Evolutionary conservation across 441 rosid genomes (phyloP), one percentile per base, ranked within the genome.

Genomic region (Corymbia citriodora): DNA sequence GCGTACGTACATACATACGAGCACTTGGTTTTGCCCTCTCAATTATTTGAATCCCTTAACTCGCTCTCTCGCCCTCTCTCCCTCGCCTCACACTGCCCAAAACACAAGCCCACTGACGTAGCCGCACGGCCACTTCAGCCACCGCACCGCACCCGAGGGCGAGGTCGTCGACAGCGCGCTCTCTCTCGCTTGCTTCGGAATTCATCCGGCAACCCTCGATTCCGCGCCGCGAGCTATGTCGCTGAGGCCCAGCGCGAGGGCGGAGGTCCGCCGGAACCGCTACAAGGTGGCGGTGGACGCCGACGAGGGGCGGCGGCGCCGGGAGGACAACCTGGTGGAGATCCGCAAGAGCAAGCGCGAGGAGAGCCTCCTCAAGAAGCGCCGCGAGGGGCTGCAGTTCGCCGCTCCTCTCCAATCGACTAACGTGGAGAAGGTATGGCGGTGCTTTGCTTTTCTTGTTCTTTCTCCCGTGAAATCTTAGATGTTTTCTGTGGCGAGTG

Each of bases 291-390:
- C 96, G 40, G 96, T 96, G 18, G 96, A 96, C 88, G 97, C 96
- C 31, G 97, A 96, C 7, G 96, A 95, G 93, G 96, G 96, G 36
- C 91, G 97, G 83, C 92, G 97, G 92, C 92, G 97, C 91, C 95
- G 97, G 92, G 97, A 96, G 88, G 97, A 96, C 92, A 94, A 95
- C 90, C 91, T 96, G 96, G 97, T 96, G 53, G 96, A 94, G 97
- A 96, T 96, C 94, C 95, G 97, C 40, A 96, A 96, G 92, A 96
- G 65, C 74, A 94, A 93, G 92, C 97, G 97, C 87, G 96, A 95
- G 91, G 97, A 96, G 90, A 96, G 95, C 94, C 91, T 96, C 91
- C 95, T 92, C 89, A 96, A 96, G 95, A 96, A 95, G 91, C 95
- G 97, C 53, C 97, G 97, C 12, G 97, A 96, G 86, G 97, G 96